Evolutionary conservation across 169 alveolate species (phyloP), one percentile per base, ranked within the genome.

Genomic region (Plasmodium vivax): DNA sequence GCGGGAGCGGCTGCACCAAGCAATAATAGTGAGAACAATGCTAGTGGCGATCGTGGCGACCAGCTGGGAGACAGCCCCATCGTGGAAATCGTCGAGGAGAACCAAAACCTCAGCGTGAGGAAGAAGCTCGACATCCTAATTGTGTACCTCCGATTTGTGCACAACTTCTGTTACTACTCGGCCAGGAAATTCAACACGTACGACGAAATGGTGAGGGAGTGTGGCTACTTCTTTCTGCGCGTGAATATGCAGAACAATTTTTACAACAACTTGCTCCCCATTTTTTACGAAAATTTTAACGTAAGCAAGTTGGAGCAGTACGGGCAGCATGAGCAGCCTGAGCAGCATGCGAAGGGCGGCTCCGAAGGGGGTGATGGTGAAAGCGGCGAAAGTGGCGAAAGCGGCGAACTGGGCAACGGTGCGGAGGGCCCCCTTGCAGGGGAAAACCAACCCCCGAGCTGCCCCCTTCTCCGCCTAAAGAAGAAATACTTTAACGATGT

Each of bases 191-290:
- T 56, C 82, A 79, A 90, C 47, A 90, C 94, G 41, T 90, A 90
- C 34, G 94, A 90, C 47, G 94, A 90, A 38, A 58, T 90, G 90
- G 41, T 74, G n/a, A 90, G 94, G 62, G 94, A 90, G 72, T 90
- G 94, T 81, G 94, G 94, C 16, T 54, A 90, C 75, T 90, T 90
- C 45, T 90, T 62, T 51, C 74, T 90, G 19, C 62, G 94, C 30
- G 94, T 90, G 0, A 90, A 90, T 34, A n/a, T 90, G 74, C 56
- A 80, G 19, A 90, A 90, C 32, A 71, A 41, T 14, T 81, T 80
- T 27, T 71, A 56, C 72, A 79, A 34, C 3, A 90, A 90, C 34
- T 51, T 90, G 30, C 80, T 68, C 34, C 94, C 94, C 12, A 41
- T 81, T 36, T 90, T 80, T 90, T 90, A 90, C 72, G 94, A 90